A percentile compares a stretch with the other conserved stretches of the same genome.
Evolutionary conservation across 805 yeast species (phyloP).

Genomic region (Wickerhamiella alocasiicola): DNA sequence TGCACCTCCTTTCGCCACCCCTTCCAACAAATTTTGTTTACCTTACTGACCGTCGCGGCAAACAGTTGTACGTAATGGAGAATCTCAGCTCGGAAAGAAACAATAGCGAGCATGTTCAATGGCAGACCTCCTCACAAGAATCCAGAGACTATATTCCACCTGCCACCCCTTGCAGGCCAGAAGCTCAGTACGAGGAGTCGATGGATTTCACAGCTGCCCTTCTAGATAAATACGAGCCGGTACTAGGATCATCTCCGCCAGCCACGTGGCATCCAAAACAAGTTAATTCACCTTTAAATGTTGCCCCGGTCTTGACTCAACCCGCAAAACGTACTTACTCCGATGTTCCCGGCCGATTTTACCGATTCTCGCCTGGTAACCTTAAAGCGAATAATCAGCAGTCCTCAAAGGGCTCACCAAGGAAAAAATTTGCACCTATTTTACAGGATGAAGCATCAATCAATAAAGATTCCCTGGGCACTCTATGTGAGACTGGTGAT

Average conservation of each 20-base stretch:
- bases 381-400: neutral
- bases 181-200: constrained; percentile 3
- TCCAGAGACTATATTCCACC: constrained; percentile 1
- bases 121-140: constrained; percentile 8
- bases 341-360: constrained; percentile 1
- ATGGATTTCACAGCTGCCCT: constrained; percentile 8
- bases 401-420: neutral
- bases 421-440: neutral
- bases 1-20: no score
- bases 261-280: constrained; percentile 8
- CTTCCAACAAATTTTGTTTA: no score
- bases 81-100: constrained; percentile 2
- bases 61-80: constrained; percentile 2
- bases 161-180: neutral
- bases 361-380: constrained; percentile 8
- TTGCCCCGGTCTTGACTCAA: neutral
- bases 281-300: neutral
- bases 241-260: constrained; percentile 8
- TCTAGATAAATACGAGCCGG: constrained; percentile 6
- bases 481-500: neutral
- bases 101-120: constrained; percentile 8
- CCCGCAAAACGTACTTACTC: constrained; percentile 1
- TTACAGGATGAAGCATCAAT: neutral
- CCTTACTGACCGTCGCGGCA: no score
- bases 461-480: neutral